A percentile compares a stretch with the other conserved stretches of the same genome.
Conservation (phyloP, 139 green algal genomes). For the Picochlorum sp. region DNA sequence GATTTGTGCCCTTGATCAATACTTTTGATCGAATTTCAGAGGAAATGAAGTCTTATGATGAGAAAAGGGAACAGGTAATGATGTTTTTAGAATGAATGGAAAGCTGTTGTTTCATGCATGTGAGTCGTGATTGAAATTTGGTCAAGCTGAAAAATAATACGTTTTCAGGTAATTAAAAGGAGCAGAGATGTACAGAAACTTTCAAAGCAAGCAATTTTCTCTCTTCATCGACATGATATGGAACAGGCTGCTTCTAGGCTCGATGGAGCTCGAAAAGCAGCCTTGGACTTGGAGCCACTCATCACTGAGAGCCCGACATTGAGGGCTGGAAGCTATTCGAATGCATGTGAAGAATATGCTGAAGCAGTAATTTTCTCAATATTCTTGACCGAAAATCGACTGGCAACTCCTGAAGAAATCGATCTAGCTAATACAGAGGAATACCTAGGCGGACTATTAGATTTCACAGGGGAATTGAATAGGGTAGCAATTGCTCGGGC, state of each 20-base stretch:
- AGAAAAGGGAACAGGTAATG: conserved; percentile 2
- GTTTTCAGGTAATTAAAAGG: conserved; percentile 48
- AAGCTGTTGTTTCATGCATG: neutral
- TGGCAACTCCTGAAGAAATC: conserved; percentile 41
- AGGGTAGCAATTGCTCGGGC: conserved; percentile 45
- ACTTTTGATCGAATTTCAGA: neutral
- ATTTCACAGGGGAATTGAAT: conserved; percentile 77
- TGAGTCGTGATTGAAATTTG: no score
- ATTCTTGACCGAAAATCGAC: conserved; percentile 50
- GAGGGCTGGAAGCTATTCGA: conserved; percentile 44
- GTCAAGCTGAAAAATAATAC: no score
- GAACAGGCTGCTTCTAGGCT: conserved; percentile 34
- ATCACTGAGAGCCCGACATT: conserved; percentile 38
- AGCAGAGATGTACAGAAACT: conserved; percentile 62
- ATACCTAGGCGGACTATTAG: conserved; percentile 61
- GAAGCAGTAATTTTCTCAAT: conserved; percentile 50
- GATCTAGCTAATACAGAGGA: conserved; percentile 56
- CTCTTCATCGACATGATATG: conserved; percentile 44
- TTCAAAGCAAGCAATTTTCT: conserved; percentile 69
- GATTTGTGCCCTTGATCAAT: neutral
- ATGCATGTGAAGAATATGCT: conserved; percentile 55
- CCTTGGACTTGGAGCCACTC: conserved; percentile 46
- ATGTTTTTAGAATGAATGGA: no score
- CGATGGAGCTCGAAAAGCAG: conserved; percentile 23
- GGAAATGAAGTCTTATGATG: conserved; percentile 6